Evolutionary conservation across 768 basidiomycete genomes (phyloP), one percentile per base, ranked within the genome.

Genomic region (Suillus luteus): DNA sequence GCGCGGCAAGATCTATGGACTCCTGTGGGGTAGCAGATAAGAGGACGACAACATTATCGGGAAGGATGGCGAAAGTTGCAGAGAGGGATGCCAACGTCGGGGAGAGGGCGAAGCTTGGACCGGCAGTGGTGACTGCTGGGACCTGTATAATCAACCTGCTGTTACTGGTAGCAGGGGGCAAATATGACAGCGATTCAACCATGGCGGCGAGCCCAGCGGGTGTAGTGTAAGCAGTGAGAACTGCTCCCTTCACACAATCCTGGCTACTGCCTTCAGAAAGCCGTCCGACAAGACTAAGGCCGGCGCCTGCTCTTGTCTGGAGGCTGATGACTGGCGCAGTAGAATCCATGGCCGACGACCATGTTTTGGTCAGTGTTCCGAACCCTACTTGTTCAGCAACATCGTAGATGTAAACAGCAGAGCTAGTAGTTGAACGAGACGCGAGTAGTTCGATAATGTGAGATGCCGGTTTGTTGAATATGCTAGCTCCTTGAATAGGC

Each of bases 21-120:
- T 97, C 93, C 67, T 91, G 89, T 1, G 94, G 87, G 4, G 91
- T 89, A 2, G 93, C 88, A 44, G 95, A 96, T 62, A 96, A 82
- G 57, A 97, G 77, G 48, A 97, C 82, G 17, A 88, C 82, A 60
- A 91, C 80, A 62, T 85, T 81, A 62, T 87, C 83, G 3, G 89
- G 87, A 33, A 96, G 77, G 60, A 88, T 77, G 15, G 81, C 73
- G 67, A 89, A 81, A 15, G 85, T 77, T 7, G 88, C 81, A 33
- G 86, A 82, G 63, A 95, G 81, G 0, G 86, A 77, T 17, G 89
- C 85, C 62, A 96, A 83, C 0, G 92, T 88, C n/a, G 95, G 89
- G 1, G 87, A 88, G 58, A 96, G 82, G 9, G 86, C 75, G 67
- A 94, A 85, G 1, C 81, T 79, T 61, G 90, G 86, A 38, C 86